phyloP scores from a whole-genome alignment of 176 grass and related monocot species.

The Typha latifolia region DNA sequence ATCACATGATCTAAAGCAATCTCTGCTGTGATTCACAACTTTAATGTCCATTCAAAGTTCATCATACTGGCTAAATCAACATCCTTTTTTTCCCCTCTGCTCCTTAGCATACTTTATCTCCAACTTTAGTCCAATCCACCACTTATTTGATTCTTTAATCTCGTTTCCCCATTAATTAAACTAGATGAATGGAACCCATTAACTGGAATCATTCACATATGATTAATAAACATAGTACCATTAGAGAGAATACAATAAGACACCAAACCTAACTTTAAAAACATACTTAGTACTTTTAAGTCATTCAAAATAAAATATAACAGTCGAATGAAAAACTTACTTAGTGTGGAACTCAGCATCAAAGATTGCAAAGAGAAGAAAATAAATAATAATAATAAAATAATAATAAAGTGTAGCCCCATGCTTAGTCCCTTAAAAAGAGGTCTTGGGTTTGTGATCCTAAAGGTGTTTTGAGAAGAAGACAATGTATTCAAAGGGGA shows the following conservation, averaged over 20 bases:
- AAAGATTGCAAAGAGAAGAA: no score
- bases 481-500: constrained; percentile 9
- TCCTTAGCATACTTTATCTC: constrained; percentile 10
- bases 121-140: constrained; percentile 1
- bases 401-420: constrained; percentile 1
- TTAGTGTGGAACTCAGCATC: no score
- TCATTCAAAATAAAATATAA: no score
- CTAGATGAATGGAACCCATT: not conserved
- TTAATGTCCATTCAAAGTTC: constrained; percentile 8
- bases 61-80: constrained; percentile 14
- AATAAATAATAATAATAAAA: not conserved
- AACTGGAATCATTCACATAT: constrained; percentile 9
- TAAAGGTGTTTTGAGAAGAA: constrained; percentile 23
- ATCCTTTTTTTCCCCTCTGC: not conserved
- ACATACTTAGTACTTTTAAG: no score
- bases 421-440: constrained; percentile 18
- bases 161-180: not conserved
- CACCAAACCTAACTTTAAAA: not conserved
- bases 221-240: constrained; percentile 2
- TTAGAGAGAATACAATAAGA: constrained; percentile 5
- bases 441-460: constrained; percentile 21
- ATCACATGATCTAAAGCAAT: constrained; percentile 31
- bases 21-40: constrained; percentile 21
- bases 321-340: no score
- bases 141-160: constrained; percentile 5